Evolutionary conservation across 2,329 filamentous ascomycete genomes (phyloP), one percentile per base, ranked within the genome.

Genomic region (Geosmithia putterillii): DNA sequence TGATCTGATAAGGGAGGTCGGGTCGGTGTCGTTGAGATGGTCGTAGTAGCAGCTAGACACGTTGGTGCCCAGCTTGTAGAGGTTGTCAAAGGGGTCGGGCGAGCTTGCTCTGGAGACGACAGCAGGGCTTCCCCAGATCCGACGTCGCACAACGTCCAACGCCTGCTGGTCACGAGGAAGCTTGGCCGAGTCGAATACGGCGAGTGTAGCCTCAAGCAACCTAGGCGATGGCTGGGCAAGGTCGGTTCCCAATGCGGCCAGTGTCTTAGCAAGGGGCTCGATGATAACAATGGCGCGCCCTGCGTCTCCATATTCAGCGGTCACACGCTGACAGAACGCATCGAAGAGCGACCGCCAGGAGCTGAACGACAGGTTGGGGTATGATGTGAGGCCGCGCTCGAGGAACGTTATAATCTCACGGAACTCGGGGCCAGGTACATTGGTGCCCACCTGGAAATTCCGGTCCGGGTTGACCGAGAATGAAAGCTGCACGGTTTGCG

Each of bases 401-500:
- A 94, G 67, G 28, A 94, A 73, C 17, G 74, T 79, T 15, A 81
- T 70, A 20, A 83, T 64, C 42, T 83, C 76, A 8, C 83, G 79
- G 49, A 86, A 88, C 44, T 86, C 80, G 10, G 78, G 75, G 14
- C 82, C 76, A 12, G 21, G 34, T 20, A 15, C 25, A 18, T 17
- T 25, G 19, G 38, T 7, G 15, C 8, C n/a, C 28, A 32, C 17
- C 12, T 18, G 17, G 14, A 18, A 38, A 8, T 51, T 46, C 51
- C 53, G 55, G n/a, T 49, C 43, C 10, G 45, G 34, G 6, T 49
- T 35, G 1, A 40, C n/a, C 19, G 43, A 47, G 19, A 79, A 50
- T 42, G 64, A 63, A 3, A 57, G 52, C 9, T 59, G 59, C 17
- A 76, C 55, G 22, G 66, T 63, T 36, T 70, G 61, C 15, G 74